phyloP scores from a whole-genome alignment of 2,329 filamentous ascomycete species.

The Arthrinium phaeospermum region DNA sequence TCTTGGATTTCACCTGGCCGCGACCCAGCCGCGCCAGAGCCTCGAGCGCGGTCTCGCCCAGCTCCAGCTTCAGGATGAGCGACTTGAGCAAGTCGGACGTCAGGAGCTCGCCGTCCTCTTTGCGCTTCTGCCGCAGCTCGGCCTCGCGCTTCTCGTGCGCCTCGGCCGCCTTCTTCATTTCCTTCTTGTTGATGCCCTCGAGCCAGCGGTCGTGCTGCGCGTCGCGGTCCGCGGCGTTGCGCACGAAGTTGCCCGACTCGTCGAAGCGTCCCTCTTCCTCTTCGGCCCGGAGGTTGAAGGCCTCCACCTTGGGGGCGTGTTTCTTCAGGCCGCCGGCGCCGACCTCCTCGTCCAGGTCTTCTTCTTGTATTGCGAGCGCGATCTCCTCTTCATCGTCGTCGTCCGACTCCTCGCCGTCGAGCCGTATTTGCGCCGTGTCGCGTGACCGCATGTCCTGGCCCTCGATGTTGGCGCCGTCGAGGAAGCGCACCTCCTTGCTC shows the following conservation, averaged over 20 bases:
- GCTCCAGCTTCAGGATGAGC: constrained; percentile 76
- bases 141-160: constrained; percentile 86
- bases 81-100: constrained; percentile 75
- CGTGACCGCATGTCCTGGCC: constrained; percentile 79
- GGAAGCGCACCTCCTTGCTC: constrained; percentile 65
- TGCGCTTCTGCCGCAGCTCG: constrained; percentile 73
- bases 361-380: constrained; percentile 77
- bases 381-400: constrained; percentile 71
- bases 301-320: constrained; percentile 92
- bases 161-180: constrained; percentile 85
- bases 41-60: constrained; percentile 85
- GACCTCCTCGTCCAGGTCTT: constrained; percentile 84
- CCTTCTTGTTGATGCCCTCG: constrained; percentile 89
- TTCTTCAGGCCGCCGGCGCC: constrained; percentile 90
- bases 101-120: constrained; percentile 75
- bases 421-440: constrained; percentile 72
- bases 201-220: constrained; percentile 92
- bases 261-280: constrained; percentile 94
- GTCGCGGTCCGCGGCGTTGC: constrained; percentile 87
- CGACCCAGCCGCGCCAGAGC: constrained; percentile 82
- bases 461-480: constrained; percentile 69
- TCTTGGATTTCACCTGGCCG: constrained; percentile 63
- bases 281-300: constrained; percentile 91
- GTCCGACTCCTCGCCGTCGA: constrained; percentile 59
- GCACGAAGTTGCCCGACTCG: constrained; percentile 86